Conservation (phyloP, 2,329 filamentous ascomycete species). For the Sporothrix curviconia region DNA sequence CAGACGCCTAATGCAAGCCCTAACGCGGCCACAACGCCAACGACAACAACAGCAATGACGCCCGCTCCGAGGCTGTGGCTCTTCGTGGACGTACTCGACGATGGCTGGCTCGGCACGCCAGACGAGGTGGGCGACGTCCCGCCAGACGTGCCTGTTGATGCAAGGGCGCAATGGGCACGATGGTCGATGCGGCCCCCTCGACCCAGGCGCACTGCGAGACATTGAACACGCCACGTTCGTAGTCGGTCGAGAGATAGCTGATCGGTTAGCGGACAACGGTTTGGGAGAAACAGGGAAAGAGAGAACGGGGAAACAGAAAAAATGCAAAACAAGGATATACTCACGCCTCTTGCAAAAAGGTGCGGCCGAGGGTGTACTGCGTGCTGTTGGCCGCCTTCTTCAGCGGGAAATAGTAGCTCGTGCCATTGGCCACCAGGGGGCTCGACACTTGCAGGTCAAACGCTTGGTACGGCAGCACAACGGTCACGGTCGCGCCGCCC, state of each 20-base stretch:
- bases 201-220: conserved; percentile 32
- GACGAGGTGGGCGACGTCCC: no score
- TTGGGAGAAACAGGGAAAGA: no score
- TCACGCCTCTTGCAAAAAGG: conserved; percentile 32
- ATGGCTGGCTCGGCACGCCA: no score
- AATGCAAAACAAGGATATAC: no score
- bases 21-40: no score
- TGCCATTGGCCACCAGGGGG: conserved; percentile 25
- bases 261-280: no score
- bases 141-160: background rate
- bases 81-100: no score
- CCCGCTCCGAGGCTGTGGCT: no score
- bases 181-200: conserved; percentile 27
- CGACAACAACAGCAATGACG: no score
- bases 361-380: conserved; percentile 31
- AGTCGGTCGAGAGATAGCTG: conserved; percentile 34
- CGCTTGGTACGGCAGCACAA: conserved; percentile 28
- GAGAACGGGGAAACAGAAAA: no score
- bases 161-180: conserved; percentile 24
- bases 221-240: conserved; percentile 35
- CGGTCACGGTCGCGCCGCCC: conserved; percentile 28
- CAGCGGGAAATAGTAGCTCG: conserved; percentile 29
- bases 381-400: conserved; percentile 28
- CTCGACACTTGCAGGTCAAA: conserved; percentile 28
- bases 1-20: no score